Percentiles rank a stretch among this genome's conserved stretches.
Evolutionary conservation across 805 yeast species (phyloP).

Genomic region (Lipomyces kockii): DNA sequence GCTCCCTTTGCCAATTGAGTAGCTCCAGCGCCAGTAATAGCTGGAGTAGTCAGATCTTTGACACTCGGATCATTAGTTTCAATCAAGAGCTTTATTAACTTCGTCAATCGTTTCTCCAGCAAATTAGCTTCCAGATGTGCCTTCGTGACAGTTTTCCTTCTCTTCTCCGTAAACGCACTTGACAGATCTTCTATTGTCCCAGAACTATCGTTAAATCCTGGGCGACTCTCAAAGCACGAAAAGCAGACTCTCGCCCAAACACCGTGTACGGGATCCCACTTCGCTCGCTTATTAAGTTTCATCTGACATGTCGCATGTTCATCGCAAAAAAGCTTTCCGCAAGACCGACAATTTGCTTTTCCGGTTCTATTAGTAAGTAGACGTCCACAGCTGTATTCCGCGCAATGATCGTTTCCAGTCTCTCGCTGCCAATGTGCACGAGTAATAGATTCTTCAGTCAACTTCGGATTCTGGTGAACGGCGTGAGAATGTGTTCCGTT

Average conservation of each 20-base stretch:
- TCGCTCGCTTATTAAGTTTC: constrained; percentile 55
- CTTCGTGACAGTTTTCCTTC: constrained; percentile 55
- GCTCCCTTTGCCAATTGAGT: constrained; percentile 41
- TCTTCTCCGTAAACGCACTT: constrained; percentile 46
- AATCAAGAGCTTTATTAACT: constrained; percentile 24
- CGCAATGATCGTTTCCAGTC: constrained; percentile 51
- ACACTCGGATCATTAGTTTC: constrained; percentile 38
- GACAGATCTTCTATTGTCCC: constrained; percentile 58
- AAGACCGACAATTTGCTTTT: constrained; percentile 70
- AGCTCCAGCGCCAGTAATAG: constrained; percentile 36
- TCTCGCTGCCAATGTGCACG: constrained; percentile 65
- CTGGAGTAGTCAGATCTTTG: constrained; percentile 19
- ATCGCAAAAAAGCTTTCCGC: constrained; percentile 74
- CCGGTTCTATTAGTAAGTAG: constrained; percentile 58
- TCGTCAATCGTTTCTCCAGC: constrained; percentile 60
- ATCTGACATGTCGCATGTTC: constrained; percentile 62
- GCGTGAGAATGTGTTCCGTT: neutral
- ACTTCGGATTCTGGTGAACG: constrained; percentile 22
- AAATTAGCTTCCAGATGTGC: constrained; percentile 58
- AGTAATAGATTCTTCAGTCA: constrained; percentile 48
- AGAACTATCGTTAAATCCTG: constrained; percentile 54
- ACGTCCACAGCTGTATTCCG: constrained; percentile 50
- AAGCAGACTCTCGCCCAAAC: constrained; percentile 75
- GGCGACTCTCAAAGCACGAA: constrained; percentile 59
- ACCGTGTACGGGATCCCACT: constrained; percentile 56